Evolutionary conservation across 805 yeast species (phyloP).

Genomic region (Lachancea thermotolerans): DNA sequence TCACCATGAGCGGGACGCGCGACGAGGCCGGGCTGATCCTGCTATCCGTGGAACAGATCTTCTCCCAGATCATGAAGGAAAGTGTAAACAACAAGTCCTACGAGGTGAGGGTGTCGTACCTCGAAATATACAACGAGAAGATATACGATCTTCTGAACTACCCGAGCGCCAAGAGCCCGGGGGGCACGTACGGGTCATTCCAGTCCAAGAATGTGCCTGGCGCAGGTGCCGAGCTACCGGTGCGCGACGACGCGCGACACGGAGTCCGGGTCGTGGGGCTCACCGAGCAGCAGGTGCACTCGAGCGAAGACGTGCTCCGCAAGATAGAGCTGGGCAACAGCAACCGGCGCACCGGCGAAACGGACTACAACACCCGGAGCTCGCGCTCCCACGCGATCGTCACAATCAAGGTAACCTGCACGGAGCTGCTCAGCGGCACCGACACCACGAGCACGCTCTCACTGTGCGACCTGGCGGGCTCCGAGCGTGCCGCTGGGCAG

Average conservation of each 20-base stretch:
- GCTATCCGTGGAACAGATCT: slow-evolving; percentile 47
- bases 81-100: slow-evolving; percentile 28
- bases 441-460: slow-evolving; percentile 56
- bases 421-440: slow-evolving; percentile 36
- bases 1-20: slow-evolving; percentile 70
- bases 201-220: slow-evolving; percentile 6
- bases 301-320: slow-evolving; percentile 53
- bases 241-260: slow-evolving; percentile 65
- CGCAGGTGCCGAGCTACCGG: slow-evolving; percentile 46
- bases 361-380: slow-evolving; percentile 81
- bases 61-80: slow-evolving; percentile 36
- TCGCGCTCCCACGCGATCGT: slow-evolving; percentile 91
- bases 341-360: slow-evolving; percentile 73
- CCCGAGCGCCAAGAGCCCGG: background rate
- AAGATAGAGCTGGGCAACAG: slow-evolving; percentile 64
- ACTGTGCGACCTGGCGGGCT: slow-evolving; percentile 92
- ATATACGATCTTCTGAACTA: slow-evolving; percentile 64
- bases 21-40: slow-evolving; percentile 66
- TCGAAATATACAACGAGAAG: slow-evolving; percentile 84
- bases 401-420: slow-evolving; percentile 50
- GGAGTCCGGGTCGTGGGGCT: slow-evolving; percentile 77
- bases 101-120: slow-evolving; percentile 57
- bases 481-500: slow-evolving; percentile 69
- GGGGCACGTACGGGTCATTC: slow-evolving; percentile 1
- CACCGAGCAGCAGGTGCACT: slow-evolving; percentile 49